phyloP scores from a whole-genome alignment of 148 eudicot genomes.

The Nepenthes mirabilis region DNA sequence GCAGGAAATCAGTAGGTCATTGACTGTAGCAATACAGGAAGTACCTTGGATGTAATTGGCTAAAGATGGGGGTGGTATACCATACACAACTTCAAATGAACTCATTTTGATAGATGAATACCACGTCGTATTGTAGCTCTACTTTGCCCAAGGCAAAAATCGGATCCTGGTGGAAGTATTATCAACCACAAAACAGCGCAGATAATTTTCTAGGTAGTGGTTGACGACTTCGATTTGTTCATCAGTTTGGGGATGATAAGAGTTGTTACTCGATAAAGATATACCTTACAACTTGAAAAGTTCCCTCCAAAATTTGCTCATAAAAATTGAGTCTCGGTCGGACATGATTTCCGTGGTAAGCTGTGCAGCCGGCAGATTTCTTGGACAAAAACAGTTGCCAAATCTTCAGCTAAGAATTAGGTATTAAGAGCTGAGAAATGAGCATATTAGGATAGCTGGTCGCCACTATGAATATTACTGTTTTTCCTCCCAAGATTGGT shows the following conservation, averaged over 20 bases:
- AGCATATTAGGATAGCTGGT: too few relatives aligned
- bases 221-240: conserved; percentile 2
- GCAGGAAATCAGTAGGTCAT: too few relatives aligned
- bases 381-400: not conserved
- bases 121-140: not conserved
- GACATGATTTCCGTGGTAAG: not conserved
- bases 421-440: too few relatives aligned
- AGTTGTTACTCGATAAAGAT: not conserved
- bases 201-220: not conserved
- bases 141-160: not conserved
- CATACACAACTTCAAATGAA: too few relatives aligned
- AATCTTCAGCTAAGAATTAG: too few relatives aligned
- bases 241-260: conserved; percentile 3
- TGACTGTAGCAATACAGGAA: too few relatives aligned
- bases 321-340: not conserved
- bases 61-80: too few relatives aligned
- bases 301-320: not conserved
- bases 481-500: too few relatives aligned
- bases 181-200: not conserved
- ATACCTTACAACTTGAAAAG: not conserved
- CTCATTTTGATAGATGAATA: too few relatives aligned
- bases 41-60: too few relatives aligned
- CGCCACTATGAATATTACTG: too few relatives aligned
- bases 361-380: conserved; percentile 2
- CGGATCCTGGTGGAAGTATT: not conserved